These are phyloP conservation scores for Pisolithus thermaeus DNA, from an alignment of 1,284 basidiomycete species.

Conservation along the genomic window DNA sequence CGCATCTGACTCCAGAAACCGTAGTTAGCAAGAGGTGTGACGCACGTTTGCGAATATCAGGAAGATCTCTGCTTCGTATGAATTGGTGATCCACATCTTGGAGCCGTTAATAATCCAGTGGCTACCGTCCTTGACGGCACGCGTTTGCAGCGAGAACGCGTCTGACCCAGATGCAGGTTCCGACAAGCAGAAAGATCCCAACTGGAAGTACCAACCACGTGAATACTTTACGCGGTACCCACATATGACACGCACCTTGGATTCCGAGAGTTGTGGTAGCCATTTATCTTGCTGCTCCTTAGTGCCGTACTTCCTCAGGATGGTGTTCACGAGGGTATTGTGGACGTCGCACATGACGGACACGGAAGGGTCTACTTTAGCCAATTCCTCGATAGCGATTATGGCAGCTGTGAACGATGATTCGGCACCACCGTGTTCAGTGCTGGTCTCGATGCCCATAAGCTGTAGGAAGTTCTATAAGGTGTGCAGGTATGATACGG, in stretches of 20 bases:
- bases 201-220: slow-evolving; percentile 38
- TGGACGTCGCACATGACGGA: slow-evolving; percentile 95
- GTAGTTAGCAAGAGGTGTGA: slow-evolving; percentile 1
- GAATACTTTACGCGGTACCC: not conserved
- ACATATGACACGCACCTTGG: slow-evolving; percentile 50
- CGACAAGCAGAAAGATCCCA: slow-evolving; percentile 95
- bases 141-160: slow-evolving; percentile 94
- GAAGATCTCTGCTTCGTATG: slow-evolving; percentile 91
- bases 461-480: slow-evolving; percentile 46
- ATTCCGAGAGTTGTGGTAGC: slow-evolving; percentile 78
- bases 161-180: slow-evolving; percentile 94
- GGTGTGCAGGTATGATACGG: not conserved
- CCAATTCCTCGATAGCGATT: slow-evolving; percentile 83
- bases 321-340: slow-evolving; percentile 96
- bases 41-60: slow-evolving; percentile 89
- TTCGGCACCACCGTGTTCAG: slow-evolving; percentile 83
- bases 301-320: slow-evolving; percentile 84
- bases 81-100: slow-evolving; percentile 99
- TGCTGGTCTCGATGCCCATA: slow-evolving; percentile 94
- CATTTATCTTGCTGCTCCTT: slow-evolving; percentile 86
- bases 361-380: slow-evolving; percentile 49
- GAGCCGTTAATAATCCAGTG: slow-evolving; percentile 88
- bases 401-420: slow-evolving; percentile 94
- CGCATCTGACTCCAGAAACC: not conserved
- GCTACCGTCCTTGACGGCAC: slow-evolving; percentile 80